A percentile compares a stretch with the other conserved stretches of the same genome.
phyloP scores from a whole-genome alignment of 495 filamentous ascomycete species.

The Penicillium dipodomyicola region DNA sequence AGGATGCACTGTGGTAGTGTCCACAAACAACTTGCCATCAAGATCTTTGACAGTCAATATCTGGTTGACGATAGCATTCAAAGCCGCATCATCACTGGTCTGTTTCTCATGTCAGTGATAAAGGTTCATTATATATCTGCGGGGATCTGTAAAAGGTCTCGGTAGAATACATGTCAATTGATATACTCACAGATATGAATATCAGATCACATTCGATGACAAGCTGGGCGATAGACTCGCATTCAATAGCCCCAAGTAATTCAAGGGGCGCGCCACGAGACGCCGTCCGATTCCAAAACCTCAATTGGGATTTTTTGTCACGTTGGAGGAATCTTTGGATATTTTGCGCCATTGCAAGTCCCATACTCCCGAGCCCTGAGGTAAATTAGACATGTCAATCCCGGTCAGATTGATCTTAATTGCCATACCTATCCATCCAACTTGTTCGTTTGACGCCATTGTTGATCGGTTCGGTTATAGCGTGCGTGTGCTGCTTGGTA shows the following conservation, averaged over 20 bases:
- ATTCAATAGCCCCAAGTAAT: constrained; percentile 5
- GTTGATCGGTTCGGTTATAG: neutral
- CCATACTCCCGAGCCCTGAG: constrained; percentile 16
- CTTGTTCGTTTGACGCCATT: neutral
- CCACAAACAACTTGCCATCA: constrained; percentile 7
- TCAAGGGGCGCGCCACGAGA: constrained; percentile 4
- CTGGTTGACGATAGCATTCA: constrained; percentile 8
- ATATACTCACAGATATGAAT: constrained; percentile 15
- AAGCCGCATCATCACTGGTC: constrained; percentile 13
- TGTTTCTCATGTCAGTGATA: neutral
- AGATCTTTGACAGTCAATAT: constrained; percentile 7
- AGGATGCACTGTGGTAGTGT: constrained; percentile 16
- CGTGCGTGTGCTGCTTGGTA: neutral
- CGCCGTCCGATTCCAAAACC: constrained; percentile 14
- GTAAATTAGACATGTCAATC: neutral
- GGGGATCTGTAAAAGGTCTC: neutral
- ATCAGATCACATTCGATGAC: constrained; percentile 12
- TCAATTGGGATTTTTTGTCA: neutral
- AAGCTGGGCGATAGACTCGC: constrained; percentile 7
- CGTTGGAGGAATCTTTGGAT: constrained; percentile 4
- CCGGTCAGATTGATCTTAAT: neutral
- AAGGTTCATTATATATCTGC: neutral
- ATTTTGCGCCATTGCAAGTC: constrained; percentile 15
- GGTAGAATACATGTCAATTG: neutral
- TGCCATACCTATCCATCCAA: constrained; percentile 11